A percentile compares a stretch with the other conserved stretches of the same genome.
Evolutionary conservation across 1,284 basidiomycete species (phyloP).

Genomic region (Sutorius eximius): DNA sequence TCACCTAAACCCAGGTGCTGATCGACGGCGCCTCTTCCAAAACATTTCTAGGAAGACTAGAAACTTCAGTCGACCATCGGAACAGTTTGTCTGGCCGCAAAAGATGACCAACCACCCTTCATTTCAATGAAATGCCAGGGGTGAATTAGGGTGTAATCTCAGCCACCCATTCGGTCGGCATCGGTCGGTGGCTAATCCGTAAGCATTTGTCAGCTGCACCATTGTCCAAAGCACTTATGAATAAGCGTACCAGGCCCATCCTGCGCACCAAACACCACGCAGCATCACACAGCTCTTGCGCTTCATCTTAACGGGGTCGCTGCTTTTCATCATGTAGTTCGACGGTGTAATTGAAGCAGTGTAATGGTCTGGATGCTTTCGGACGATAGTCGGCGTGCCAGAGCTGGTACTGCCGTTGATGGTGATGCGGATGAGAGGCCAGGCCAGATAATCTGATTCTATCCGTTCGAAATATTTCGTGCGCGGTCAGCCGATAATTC

Average conservation of each 20-base stretch:
- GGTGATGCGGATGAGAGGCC: conserved; percentile 1
- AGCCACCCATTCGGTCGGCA: conserved; percentile 18
- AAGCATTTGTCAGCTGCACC: conserved; percentile 25
- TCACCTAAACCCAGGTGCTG: conserved; percentile 15
- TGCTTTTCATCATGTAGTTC: conserved; percentile 1
- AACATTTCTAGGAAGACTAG: conserved; percentile 11
- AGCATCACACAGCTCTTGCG: conserved; percentile 13
- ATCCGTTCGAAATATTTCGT: conserved; percentile 11
- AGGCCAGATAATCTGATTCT: conserved; percentile 6
- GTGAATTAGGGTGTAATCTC: conserved; percentile 23
- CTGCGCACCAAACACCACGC: conserved; percentile 16
- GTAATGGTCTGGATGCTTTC: conserved; percentile 4
- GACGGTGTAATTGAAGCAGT: conserved; percentile 10
- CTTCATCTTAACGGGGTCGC: conserved; percentile 8
- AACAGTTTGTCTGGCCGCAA: conserved; percentile 9
- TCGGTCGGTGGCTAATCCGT: conserved; percentile 12
- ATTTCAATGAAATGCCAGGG: conserved; percentile 22
- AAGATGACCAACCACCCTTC: conserved; percentile 14
- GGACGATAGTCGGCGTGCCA: not conserved
- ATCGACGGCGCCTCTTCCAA: conserved; percentile 11
- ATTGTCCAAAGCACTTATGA: conserved; percentile 1
- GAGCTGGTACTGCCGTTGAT: conserved; percentile 3
- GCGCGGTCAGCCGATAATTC: conserved; percentile 5
- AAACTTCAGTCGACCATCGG: conserved; percentile 6
- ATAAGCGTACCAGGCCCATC: conserved; percentile 15